Percentiles rank a stretch among this genome's conserved stretches.
Evolutionary conservation across 352 stramenopile genomes (phyloP).

Genomic region (Thraustotheca clavata): DNA sequence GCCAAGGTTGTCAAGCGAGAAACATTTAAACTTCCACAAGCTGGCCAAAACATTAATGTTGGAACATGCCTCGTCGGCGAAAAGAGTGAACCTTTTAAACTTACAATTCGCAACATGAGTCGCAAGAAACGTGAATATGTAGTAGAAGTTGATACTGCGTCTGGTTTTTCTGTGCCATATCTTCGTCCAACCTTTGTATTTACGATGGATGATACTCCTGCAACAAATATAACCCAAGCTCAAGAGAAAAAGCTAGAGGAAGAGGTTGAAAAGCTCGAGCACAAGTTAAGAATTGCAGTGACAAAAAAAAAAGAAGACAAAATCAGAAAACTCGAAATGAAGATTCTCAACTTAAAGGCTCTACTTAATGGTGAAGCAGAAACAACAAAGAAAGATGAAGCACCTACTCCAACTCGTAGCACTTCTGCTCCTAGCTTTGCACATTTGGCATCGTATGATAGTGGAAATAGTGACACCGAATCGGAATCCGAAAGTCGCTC

Average conservation of each 20-base stretch:
- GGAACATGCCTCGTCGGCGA: conserved; percentile 78
- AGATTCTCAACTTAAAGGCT: conserved; percentile 72
- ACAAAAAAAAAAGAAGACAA: conserved; percentile 88
- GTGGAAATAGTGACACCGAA: conserved; percentile 76
- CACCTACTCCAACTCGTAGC: neutral
- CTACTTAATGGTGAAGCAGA: conserved; percentile 58
- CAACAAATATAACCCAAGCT: conserved; percentile 76
- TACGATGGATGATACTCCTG: conserved; percentile 70
- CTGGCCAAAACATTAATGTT: conserved; percentile 73
- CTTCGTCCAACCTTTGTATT: conserved; percentile 79
- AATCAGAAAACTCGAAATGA: conserved; percentile 74
- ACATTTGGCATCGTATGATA: conserved; percentile 56
- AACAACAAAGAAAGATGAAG: conserved; percentile 22
- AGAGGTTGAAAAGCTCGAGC: conserved; percentile 84
- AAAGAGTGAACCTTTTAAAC: conserved; percentile 78
- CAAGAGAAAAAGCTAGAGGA: conserved; percentile 87
- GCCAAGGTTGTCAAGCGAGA: conserved; percentile 83
- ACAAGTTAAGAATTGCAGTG: conserved; percentile 81
- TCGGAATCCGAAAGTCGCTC: conserved; percentile 60
- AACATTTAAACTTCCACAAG: conserved; percentile 85
- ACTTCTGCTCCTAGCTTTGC: neutral
- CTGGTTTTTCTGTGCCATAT: conserved; percentile 45
- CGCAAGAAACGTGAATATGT: conserved; percentile 83
- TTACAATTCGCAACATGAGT: conserved; percentile 80
- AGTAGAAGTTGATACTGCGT: conserved; percentile 63